Evolutionary conservation across 2,329 filamentous ascomycete species (phyloP), one percentile per base, ranked within the genome.

Genomic region (Alternaria alternata): DNA sequence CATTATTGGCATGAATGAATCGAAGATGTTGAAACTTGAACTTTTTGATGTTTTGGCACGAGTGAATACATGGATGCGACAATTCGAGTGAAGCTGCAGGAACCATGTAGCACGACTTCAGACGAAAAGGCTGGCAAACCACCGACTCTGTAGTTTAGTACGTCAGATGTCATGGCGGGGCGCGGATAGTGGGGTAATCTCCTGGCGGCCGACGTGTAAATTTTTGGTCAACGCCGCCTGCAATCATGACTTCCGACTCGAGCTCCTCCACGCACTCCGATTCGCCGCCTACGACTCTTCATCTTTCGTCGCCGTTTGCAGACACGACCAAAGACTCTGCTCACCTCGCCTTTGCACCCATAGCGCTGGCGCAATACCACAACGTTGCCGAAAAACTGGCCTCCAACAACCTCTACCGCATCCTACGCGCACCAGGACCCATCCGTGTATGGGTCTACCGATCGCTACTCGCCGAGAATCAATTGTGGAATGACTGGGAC

Each of bases 371-470:
- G 63, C 68, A 72, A 49, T 71, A 68, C 62, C 68, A 71, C 63
- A 59, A 55, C 59, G 56, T 71, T 26, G 42, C 48, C 39, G 57
- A 67, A 56, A 66, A 65, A 49, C 63, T 71, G 63, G 69, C 68
- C 63, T 54, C 63, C 51, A 70, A 71, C 68, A 67, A 67, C 54
- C 36, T 67, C 59, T 67, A 63, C 38, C 64, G 69, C 54, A 68
- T 73, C 52, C 66, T 74, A 18, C 65, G 65, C 55, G 66, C 68
- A 43, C 72, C 70, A 24, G 69, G 67, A 22, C 69, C 68, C 14
- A 66, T 73, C 30, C 70, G 72, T 52, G 60, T 68, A 38, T 72
- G 68, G 70, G 64, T 70, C 7, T 74, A 72, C 51, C 65, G 64
- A 54, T 67, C 63, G 24, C 61, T 73, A 46, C 62, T 73, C 22